Evolutionary conservation across 1,284 basidiomycete genomes (phyloP), one percentile per base, ranked within the genome.

Genomic region (Lignosus rhinocerotis): DNA sequence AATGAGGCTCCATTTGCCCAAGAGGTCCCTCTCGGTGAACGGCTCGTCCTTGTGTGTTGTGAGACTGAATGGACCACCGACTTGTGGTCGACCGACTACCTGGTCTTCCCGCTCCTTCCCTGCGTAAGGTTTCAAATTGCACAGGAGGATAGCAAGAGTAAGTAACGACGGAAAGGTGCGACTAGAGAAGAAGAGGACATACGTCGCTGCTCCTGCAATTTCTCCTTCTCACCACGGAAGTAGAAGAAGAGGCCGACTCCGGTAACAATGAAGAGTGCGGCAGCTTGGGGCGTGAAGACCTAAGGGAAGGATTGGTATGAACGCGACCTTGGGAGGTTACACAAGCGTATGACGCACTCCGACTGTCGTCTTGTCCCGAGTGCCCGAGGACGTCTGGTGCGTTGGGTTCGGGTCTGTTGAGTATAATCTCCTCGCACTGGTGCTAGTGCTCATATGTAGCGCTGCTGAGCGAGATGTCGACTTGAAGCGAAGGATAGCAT

Each of bases 61-160:
- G 58, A 98, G 79, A 7, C 76, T 75, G 79, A 99, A 98, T 0
- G 95, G 90, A 0, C 96, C 96, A 14, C 96, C 96, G 60, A 99
- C 90, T 42, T 90, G 81, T 1, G 96, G 85, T 48, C 87, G 78
- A 11, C 88, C 88, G 33, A 78, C 82, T 68, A 70, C 82, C 68
- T 75, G 81, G 72, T 73, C 81, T 67, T 74, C 81, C 9, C 83
- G 78, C 66, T 90, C 88, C 70, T 90, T 84, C 66, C 86, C 90
- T 92, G 60, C 9, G 34, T 8, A 49, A 34, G 39, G 41, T 16
- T 2, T n/a, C 12, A 6, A 14, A 7, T 16, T 8, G 11, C 10
- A 5, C 31, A 9, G 9, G 3, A 10, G 12, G 5, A 12, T 2
- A 38, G 19, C 25, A 5, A n/a, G 6, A 16, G 9, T 21, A 11